These are phyloP conservation scores for Chlorella ohadii DNA, from an alignment of 139 green algal genomes.

Conservation along the genomic window DNA sequence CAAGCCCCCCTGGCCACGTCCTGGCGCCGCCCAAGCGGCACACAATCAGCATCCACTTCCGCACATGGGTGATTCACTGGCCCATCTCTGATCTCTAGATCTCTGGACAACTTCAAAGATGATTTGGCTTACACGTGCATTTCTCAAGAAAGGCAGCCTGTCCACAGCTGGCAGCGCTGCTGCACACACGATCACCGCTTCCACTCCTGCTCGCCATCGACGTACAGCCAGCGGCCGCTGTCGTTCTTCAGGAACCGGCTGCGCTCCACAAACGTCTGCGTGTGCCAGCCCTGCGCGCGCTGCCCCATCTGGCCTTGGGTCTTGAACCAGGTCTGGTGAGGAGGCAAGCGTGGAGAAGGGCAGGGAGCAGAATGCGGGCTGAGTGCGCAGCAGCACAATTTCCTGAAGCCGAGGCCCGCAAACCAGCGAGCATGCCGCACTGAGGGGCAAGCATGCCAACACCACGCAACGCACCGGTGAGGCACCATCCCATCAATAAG, in stretches of 20 bases:
- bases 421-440: too few relatives aligned
- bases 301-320: constrained; percentile 48
- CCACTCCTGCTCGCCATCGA: constrained; percentile 52
- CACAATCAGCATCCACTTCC: neutral
- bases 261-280: constrained; percentile 47
- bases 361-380: too few relatives aligned
- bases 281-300: constrained; percentile 45
- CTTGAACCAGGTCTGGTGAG: constrained; percentile 42
- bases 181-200: neutral
- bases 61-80: too few relatives aligned
- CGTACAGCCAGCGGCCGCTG: constrained; percentile 46
- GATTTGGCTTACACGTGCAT: too few relatives aligned
- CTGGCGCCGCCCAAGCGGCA: neutral
- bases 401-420: too few relatives aligned
- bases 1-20: too few relatives aligned
- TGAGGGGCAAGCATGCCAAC: neutral
- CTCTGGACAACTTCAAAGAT: too few relatives aligned
- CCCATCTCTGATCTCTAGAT: too few relatives aligned
- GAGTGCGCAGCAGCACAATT: too few relatives aligned
- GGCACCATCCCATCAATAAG: too few relatives aligned
- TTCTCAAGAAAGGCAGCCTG: too few relatives aligned
- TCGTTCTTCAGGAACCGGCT: constrained; percentile 41
- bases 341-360: neutral
- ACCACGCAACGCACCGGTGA: neutral
- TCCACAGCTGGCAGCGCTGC: too few relatives aligned